Evolutionary conservation across 2,329 filamentous ascomycete genomes (phyloP).

Genomic region (Alternaria conjuncta): DNA sequence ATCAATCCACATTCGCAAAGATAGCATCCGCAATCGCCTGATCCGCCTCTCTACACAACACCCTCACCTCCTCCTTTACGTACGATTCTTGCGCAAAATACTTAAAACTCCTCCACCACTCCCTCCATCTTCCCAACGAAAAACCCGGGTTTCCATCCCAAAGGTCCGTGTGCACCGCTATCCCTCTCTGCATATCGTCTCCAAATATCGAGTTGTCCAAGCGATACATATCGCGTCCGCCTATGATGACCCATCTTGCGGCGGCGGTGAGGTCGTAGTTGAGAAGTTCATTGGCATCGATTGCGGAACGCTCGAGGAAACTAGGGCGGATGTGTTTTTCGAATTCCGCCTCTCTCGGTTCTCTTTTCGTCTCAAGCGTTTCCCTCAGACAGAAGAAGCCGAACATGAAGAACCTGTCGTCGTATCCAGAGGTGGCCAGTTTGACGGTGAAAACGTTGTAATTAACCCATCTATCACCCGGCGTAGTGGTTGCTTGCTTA

Average conservation of each 20-base stretch:
- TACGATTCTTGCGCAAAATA: not conserved
- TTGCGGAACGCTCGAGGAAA: not conserved
- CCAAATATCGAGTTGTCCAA: not conserved
- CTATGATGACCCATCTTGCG: not conserved
- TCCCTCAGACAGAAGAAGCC: not conserved
- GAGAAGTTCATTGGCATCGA: not conserved
- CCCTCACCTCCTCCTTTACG: not conserved
- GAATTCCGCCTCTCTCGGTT: not conserved
- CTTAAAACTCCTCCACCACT: not conserved
- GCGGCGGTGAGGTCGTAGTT: not conserved
- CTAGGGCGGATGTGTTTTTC: not conserved
- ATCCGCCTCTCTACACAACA: not conserved
- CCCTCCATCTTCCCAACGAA: not conserved
- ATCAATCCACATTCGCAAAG: not conserved
- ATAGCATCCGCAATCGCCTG: fast-evolving
- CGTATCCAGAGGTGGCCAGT: not conserved
- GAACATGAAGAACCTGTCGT: not conserved
- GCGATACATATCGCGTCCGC: not conserved
- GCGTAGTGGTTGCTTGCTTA: not conserved
- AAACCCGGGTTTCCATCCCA: not conserved
- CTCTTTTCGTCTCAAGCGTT: not conserved
- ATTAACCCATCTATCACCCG: not conserved
- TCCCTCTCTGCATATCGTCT: not conserved
- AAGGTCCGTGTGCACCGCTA: not conserved
- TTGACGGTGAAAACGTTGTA: not conserved